These are phyloP conservation scores for Phialophora macrospora DNA, from an alignment of 2,329 filamentous ascomycete genomes.

Conservation along the genomic window DNA sequence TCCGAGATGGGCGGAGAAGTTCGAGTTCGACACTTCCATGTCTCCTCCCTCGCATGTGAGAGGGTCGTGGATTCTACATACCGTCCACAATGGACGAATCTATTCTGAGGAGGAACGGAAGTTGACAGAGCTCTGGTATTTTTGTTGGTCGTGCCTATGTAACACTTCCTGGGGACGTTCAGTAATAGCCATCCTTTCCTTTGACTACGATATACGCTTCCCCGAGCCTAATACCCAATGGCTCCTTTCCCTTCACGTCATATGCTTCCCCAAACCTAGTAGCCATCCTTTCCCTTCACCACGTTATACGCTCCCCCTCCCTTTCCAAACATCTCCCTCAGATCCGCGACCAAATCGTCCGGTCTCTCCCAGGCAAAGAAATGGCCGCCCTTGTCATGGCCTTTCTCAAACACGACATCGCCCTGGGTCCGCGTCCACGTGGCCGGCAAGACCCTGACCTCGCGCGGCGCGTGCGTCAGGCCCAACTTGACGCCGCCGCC, in stretches of 20 bases:
- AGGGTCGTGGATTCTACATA: no score
- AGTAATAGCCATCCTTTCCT: no score
- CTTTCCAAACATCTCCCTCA: constrained; percentile 56
- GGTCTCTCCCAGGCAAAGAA: constrained; percentile 60
- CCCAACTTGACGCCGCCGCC: constrained; percentile 59
- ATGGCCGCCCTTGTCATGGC: constrained; percentile 54
- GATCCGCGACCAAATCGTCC: constrained; percentile 52
- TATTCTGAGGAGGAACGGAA: no score
- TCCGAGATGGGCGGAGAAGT: not conserved
- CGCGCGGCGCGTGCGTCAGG: constrained; percentile 57
- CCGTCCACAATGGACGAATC: no score
- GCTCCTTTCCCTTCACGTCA: no score
- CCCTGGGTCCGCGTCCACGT: constrained; percentile 58
- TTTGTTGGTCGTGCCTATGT: no score
- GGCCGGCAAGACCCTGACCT: constrained; percentile 56
- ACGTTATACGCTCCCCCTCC: constrained; percentile 45
- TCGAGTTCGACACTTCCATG: not conserved
- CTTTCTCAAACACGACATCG: constrained; percentile 56
- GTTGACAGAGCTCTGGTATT: no score
- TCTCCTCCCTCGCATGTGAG: not conserved
- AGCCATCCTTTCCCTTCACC: constrained; percentile 45
- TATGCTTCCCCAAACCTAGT: constrained; percentile 36
- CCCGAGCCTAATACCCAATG: constrained; percentile 40
- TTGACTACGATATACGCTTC: not conserved
- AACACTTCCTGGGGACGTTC: no score